Conservation (phyloP, 2,329 filamentous ascomycete species). For the Colletotrichum sp. region DNA sequence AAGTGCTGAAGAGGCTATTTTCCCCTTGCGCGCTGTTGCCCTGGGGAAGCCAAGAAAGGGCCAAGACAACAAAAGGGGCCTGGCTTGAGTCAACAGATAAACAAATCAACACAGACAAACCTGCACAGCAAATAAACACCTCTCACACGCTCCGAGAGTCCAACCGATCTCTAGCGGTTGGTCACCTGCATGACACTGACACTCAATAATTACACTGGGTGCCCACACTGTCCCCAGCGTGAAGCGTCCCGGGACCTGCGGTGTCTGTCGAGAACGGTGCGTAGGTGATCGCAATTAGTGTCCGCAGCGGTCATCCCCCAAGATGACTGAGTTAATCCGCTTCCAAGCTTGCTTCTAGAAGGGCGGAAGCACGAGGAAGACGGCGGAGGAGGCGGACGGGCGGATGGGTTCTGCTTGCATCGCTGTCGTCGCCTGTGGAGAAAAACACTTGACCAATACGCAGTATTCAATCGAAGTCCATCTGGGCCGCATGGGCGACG, state of each 20-base stretch:
- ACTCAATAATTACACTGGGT: neutral
- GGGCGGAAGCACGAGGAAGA: neutral
- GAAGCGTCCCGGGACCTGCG: neutral
- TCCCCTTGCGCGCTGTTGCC: constrained; percentile 1
- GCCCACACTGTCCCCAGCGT: neutral
- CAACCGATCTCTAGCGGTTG: neutral
- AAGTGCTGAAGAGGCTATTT: neutral
- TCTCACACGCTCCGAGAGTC: neutral
- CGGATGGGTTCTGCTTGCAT: neutral
- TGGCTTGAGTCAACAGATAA: neutral
- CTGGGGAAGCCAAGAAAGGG: constrained; percentile 5
- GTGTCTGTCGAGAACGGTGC: neutral
- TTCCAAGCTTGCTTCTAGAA: constrained; percentile 12
- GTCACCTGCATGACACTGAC: constrained; percentile 13
- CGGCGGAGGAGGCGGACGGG: neutral
- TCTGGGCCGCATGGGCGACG: neutral
- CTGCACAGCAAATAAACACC: neutral
- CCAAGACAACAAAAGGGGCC: neutral
- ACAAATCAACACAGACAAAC: neutral
- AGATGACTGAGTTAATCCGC: neutral
- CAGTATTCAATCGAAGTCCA: neutral
- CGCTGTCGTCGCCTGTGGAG: neutral
- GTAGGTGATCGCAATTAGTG: neutral
- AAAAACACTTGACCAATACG: neutral
- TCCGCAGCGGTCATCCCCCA: constrained; percentile 8